Evolutionary conservation across 1,284 basidiomycete genomes (phyloP), one percentile per base, ranked within the genome.

Genomic region (Apiotrichum brassicae): DNA sequence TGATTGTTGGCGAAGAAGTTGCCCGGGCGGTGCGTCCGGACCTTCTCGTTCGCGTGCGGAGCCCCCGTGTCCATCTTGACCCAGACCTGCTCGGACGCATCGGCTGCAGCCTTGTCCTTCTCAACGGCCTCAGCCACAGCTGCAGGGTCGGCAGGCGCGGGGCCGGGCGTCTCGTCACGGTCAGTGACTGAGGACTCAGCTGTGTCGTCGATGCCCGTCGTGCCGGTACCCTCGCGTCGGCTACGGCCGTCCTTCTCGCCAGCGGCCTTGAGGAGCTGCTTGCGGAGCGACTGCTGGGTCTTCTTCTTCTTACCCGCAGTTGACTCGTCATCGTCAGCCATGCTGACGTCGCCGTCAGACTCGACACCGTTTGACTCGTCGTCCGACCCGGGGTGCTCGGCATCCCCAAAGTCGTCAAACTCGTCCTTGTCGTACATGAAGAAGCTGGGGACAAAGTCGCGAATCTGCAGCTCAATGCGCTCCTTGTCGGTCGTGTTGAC

Each of bases 1-100:
- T 89, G 86, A 51, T 88, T 91, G 75, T 97, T 94, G 60, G 83
- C 82, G 73, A 95, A 97, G 75, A 97, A 90, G 30, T 78, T 79
- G 53, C 71, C 73, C 46, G 71, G 70, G 19, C 71, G 61, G n/a
- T 43, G 56, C 4, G 60, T 43, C 43, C 58, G 57, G 36, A 45
- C 35, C 41, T 59, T 57, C n/a, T 42, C 25, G 16, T 32, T 49
- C 22, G 26, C 48, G 33, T 39, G 39, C 19, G 41, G 38, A 13
- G 48, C 51, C 41, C 61, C 57, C 9, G 64, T 62, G 48, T 76
- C 75, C 25, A 75, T 67, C 47, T 73, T 65, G 35, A 76, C 71
- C 77, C 76, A 78, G 11, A 75, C 76, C 49, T 74, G 70, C 43
- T 75, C 72, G 5, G 66, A 63, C 3, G 34, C 33, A 22, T 66